Evolutionary conservation across 2,329 filamentous ascomycete genomes (phyloP), one percentile per base, ranked within the genome.

Genomic region (Claviceps spartinae): DNA sequence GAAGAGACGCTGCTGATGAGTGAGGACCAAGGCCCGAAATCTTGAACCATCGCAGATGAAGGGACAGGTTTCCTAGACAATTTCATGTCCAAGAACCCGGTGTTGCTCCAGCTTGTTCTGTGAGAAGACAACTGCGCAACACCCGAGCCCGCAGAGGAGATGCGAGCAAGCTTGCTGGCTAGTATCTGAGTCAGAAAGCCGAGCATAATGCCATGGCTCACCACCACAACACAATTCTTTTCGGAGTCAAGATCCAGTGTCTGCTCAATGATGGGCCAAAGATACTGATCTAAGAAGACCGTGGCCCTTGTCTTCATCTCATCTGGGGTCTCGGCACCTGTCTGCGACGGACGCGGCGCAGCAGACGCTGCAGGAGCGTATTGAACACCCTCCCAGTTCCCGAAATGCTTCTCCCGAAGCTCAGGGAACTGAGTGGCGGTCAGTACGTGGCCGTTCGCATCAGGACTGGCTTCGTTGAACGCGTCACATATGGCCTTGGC

Each of bases 171-270:
- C 3, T 78, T 73, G 13, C 70, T 67, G 7, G 84, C 68, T 14
- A 95, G 64, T 13, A 75, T 72, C 52, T 76, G 74, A 75, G 85
- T 83, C 0, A 95, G 66, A 36, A 80, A 75, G 2, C 79, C 80
- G 2, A 95, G 75, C 42, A 95, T 81, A 55, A 95, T 83, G 16
- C 90, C 89, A 61, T 96, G 90, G 42, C 53, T 47, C 2, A 89
- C 85, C 3, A 95, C 85, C 14, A 95, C 69, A 1, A 81, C 82
- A 13, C 88, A 69, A 26, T 54, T 57, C 49, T 47, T 57, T 1
- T 54, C 50, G 9, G 48, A 26, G 5, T 49, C 52, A 0, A 53
- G 47, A 1, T 37, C 52, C 9, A 55, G 51, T 36, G 55, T 52
- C 0, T 36, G 36, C 8, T 49, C 37, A 1, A 63, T 45, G 4